Base-by-base conservation (phyloP, 2,329 filamentous ascomycete species). In the Teratosphaeria viscida region DNA sequence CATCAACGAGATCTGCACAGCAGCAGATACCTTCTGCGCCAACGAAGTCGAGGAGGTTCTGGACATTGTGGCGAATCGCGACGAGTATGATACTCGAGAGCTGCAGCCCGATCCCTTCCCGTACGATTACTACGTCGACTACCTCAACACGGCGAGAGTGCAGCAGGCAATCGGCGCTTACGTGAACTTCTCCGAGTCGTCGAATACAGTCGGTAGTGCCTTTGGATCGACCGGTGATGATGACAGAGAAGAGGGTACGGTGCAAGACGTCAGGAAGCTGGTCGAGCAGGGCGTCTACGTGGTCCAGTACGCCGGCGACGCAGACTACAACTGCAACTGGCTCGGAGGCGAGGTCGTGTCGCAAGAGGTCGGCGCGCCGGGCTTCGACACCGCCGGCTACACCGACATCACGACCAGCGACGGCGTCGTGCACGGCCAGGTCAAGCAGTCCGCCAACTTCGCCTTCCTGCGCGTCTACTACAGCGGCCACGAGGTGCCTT, bases 41-140 rank as follows among this genome's bases (percentile, higher is more conserved):
- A 60, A 73, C 57, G 73, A 82, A 19, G 81, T 85, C 3, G 81
- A 85, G 63, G 65, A 52, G 11, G 64, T 81, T 16, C 81, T 81
- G 57, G 81, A 83, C 66, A 68, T 71, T 23, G 77, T 79, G 62
- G 72, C 79, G 0, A 75, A 75, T 1, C 76, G 83, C 37, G 81
- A 85, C 69, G 78, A 83, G 64, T 85, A 85, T 68, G 84, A 86
- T 65, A 77, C 85, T 64, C 77, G 82, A 32, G 78, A 84, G 61
- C 71, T 83, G 7, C 65, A 62, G 0, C 78, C 80, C 0, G 80
- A 85, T 66, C 81, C 82, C 0, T 85, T 85, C 68, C 83, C 83
- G 0, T 79, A 81, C 62, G 65, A 66, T 0, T 83, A 79, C 70
- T 85, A 79, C 64, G 70, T 73, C 12, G 72, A 78, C n/a, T 87